A percentile compares a stretch with the other conserved stretches of the same genome.
Evolutionary conservation across 73 alveolate species (phyloP).

Genomic region (Stentor roeselii): DNA sequence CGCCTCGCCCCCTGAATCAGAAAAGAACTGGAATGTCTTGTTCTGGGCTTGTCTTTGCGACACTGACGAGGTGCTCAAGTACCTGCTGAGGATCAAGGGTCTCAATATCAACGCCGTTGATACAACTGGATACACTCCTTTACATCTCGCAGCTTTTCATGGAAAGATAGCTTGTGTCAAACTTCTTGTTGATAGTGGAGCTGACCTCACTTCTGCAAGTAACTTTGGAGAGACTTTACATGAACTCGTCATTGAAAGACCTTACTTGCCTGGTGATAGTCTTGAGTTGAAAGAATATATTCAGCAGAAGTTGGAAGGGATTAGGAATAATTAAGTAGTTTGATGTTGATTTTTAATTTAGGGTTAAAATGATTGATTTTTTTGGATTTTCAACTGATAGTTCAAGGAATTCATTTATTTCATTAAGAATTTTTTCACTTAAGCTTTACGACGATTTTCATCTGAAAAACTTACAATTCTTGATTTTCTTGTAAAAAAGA

Average conservation of each 20-base stretch:
- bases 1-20: neutral
- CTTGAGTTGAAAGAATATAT: slow-evolving; percentile 8
- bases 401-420: too few relatives aligned
- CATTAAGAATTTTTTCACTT: too few relatives aligned
- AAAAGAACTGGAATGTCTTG: neutral
- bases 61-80: neutral
- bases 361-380: neutral
- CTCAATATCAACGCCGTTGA: neutral
- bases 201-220: neutral
- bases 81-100: neutral
- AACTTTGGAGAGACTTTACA: slow-evolving; percentile 18
- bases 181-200: slow-evolving; percentile 20
- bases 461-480: too few relatives aligned
- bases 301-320: neutral
- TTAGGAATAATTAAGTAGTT: neutral
- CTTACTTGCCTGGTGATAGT: neutral
- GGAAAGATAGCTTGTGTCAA: slow-evolving; percentile 13
- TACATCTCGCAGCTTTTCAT: slow-evolving; percentile 14
- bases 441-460: too few relatives aligned
- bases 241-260: neutral
- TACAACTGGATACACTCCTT: slow-evolving; percentile 8
- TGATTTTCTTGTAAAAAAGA: too few relatives aligned
- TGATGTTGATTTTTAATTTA: too few relatives aligned
- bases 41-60: slow-evolving; percentile 19
- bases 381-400: too few relatives aligned